Conservation (phyloP, 345 rosid genomes). For the Aurinia saxatilis region DNA sequence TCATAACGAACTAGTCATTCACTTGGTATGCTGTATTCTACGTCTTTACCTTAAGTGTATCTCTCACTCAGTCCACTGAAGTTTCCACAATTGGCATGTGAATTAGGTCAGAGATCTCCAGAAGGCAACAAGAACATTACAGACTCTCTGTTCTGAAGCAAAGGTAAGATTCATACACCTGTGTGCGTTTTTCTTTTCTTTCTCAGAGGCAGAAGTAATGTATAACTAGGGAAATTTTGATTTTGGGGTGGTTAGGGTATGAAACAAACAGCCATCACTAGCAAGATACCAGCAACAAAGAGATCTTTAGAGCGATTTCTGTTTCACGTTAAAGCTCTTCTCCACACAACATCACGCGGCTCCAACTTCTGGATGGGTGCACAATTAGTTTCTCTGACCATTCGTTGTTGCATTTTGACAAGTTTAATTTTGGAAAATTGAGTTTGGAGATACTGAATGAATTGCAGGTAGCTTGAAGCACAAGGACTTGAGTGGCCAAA, state of each 20-base stretch:
- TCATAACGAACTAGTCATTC: slow-evolving; percentile 52
- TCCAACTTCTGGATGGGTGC: slow-evolving; percentile 91
- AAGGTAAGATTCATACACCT: slow-evolving; percentile 43
- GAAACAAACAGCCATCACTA: slow-evolving; percentile 64
- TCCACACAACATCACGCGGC: slow-evolving; percentile 57
- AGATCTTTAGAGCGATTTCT: slow-evolving; percentile 79
- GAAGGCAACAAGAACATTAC: slow-evolving; percentile 82
- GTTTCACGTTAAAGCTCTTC: slow-evolving; percentile 79
- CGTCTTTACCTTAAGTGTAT: neutral
- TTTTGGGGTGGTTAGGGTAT: slow-evolving; percentile 39
- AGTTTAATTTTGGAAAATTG: neutral
- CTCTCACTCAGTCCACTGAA: slow-evolving; percentile 1
- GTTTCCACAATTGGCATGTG: neutral
- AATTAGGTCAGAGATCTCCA: slow-evolving; percentile 74
- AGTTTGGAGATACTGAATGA: neutral
- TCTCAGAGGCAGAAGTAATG: neutral
- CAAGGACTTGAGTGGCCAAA: slow-evolving; percentile 74
- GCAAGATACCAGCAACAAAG: slow-evolving; percentile 75
- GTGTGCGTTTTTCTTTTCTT: neutral
- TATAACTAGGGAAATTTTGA: slow-evolving; percentile 9
- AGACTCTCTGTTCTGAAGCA: slow-evolving; percentile 86
- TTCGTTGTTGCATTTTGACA: neutral
- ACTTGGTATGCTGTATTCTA: slow-evolving; percentile 42
- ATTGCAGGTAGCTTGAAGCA: slow-evolving; percentile 76
- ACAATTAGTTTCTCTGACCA: neutral